phyloP scores from a whole-genome alignment of 108 stramenopile genomes.

The Chaetoceros muelleri region DNA sequence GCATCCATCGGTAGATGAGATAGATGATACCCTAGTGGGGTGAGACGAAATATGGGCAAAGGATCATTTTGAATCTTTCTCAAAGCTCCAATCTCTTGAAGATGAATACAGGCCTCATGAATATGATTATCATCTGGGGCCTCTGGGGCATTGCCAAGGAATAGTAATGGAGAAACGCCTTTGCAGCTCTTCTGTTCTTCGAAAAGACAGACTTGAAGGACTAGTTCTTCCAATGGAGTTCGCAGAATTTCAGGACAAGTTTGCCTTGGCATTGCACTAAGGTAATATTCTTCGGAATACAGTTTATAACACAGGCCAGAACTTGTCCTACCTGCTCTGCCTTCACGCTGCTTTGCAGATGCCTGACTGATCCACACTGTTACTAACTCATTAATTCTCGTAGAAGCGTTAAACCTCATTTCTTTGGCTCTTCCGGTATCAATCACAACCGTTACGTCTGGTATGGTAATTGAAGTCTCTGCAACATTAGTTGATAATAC shows the following conservation, averaged over 20 bases:
- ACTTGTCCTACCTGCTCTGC: slow-evolving; percentile 81
- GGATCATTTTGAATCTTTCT: slow-evolving; percentile 4
- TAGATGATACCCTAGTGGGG: slow-evolving; percentile 79
- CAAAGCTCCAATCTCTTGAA: slow-evolving; percentile 58
- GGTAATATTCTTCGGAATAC: slow-evolving; percentile 33
- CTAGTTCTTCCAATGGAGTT: slow-evolving; percentile 78
- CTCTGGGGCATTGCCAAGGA: slow-evolving; percentile 62
- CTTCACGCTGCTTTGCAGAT: slow-evolving; percentile 66
- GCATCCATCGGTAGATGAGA: slow-evolving; percentile 79
- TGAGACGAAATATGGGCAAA: slow-evolving; percentile 28
- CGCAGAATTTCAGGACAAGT: slow-evolving; percentile 79
- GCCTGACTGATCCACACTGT: slow-evolving; percentile 59
- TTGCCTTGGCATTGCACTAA: slow-evolving; percentile 27
- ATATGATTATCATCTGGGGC: slow-evolving; percentile 54
- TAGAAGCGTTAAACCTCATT: slow-evolving; percentile 53
- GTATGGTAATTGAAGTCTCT: slow-evolving; percentile 62
- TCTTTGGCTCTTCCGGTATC: slow-evolving; percentile 77
- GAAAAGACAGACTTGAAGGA: slow-evolving; percentile 58
- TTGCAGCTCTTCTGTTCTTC: slow-evolving; percentile 16
- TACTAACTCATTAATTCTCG: slow-evolving; percentile 51
- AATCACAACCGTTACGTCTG: slow-evolving; percentile 47
- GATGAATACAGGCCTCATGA: slow-evolving; percentile 35
- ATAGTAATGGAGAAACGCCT: slow-evolving; percentile 29
- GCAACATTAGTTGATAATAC: slow-evolving; percentile 85
- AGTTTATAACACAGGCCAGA: slow-evolving; percentile 74